Conservation (phyloP, 2,329 filamentous ascomycete species). For the Thelonectria rubi region DNA sequence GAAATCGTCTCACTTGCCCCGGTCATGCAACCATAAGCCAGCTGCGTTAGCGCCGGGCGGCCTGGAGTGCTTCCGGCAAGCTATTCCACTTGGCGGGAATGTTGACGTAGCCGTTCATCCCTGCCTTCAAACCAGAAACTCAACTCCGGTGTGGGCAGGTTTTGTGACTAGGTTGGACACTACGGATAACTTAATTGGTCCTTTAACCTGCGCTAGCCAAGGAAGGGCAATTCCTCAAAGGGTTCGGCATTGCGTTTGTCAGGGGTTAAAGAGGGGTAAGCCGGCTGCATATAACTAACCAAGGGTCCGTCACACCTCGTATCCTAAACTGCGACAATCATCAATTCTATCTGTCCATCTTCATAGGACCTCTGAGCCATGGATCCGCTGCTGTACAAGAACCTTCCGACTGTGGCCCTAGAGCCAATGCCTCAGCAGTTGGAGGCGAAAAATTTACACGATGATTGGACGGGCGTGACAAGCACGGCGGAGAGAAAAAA, state of each 20-base stretch:
- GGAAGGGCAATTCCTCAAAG: background rate
- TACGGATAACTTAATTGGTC: background rate
- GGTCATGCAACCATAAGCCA: too few species aligned
- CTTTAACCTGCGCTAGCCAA: background rate
- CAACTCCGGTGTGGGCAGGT: too few species aligned
- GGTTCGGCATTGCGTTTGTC: background rate
- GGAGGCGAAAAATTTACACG: background rate
- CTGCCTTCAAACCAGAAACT: too few species aligned
- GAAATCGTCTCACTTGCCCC: too few species aligned
- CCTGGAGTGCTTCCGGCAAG: too few species aligned
- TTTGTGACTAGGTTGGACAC: background rate
- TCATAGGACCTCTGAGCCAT: background rate
- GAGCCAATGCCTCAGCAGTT: constrained; percentile 2
- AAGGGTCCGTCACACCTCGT: background rate
- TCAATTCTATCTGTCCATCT: background rate
- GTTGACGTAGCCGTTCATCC: too few species aligned
- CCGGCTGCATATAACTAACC: constrained; percentile 2
- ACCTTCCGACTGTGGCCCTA: background rate
- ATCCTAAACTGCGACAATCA: background rate
- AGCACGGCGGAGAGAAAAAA: constrained; percentile 15
- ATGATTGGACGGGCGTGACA: constrained; percentile 4
- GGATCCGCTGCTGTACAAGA: background rate
- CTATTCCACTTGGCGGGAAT: too few species aligned
- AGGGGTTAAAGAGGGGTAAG: background rate
- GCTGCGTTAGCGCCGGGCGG: too few species aligned